Evolutionary conservation across 2,329 filamentous ascomycete species (phyloP).

Genomic region (Teratosphaeria nubilosa): DNA sequence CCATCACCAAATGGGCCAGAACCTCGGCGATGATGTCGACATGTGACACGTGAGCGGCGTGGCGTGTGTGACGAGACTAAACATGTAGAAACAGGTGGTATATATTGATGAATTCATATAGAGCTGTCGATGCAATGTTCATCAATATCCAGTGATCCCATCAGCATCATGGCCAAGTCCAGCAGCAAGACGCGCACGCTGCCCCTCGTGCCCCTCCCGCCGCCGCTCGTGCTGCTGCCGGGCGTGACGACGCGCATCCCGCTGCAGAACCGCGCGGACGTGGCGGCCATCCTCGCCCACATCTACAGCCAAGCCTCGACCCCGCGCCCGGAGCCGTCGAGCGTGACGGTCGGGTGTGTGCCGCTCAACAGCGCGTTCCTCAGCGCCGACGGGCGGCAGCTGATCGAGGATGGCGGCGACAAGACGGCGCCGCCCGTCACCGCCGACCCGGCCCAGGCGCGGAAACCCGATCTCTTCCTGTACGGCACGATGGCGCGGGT

Average conservation of each 20-base stretch:
- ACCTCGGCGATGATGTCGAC: not conserved
- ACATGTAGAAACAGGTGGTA: not conserved
- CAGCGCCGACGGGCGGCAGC: slow-evolving; percentile 55
- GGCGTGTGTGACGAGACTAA: not conserved
- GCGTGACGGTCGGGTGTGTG: slow-evolving; percentile 76
- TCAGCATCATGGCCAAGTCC: slow-evolving; percentile 2
- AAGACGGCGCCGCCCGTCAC: slow-evolving; percentile 44
- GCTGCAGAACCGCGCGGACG: slow-evolving; percentile 73
- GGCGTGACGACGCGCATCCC: slow-evolving; percentile 77
- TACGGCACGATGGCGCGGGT: slow-evolving; percentile 62
- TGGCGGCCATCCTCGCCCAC: slow-evolving; percentile 75
- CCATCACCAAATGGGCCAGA: no score
- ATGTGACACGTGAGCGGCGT: not conserved
- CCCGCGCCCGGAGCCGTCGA: slow-evolving; percentile 51
- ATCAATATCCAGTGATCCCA: not conserved
- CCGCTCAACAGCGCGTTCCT: slow-evolving; percentile 70
- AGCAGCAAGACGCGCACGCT: slow-evolving; percentile 29
- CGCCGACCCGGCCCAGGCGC: slow-evolving; percentile 37
- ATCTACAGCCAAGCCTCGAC: slow-evolving; percentile 68
- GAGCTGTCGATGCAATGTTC: not conserved
- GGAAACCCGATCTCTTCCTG: slow-evolving; percentile 58
- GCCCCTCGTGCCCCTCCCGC: slow-evolving; percentile 72
- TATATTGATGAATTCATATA: not conserved
- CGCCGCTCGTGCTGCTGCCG: slow-evolving; percentile 72
- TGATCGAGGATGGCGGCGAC: slow-evolving; percentile 55